Percentiles rank a stretch among this genome's conserved stretches.
These are phyloP conservation scores for Porcisia deanei DNA, from an alignment of 208 protist species.

Conservation along the genomic window DNA sequence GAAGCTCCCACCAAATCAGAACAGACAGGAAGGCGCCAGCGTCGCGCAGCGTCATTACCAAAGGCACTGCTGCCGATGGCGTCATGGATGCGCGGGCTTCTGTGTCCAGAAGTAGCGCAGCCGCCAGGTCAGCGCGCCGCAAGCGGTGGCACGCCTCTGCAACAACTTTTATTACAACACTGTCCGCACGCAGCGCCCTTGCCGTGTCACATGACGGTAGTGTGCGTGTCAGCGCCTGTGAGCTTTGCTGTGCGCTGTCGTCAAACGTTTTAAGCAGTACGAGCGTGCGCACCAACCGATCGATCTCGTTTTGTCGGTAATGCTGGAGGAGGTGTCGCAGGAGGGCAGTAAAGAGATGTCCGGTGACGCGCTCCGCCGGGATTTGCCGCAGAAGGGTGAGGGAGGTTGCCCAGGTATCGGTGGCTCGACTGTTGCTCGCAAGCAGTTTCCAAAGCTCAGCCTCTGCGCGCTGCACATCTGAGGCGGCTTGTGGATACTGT, in stretches of 20 bases:
- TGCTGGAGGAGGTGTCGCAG: conserved; percentile 17
- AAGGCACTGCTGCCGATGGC: conserved; percentile 28
- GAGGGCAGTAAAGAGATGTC: conserved; percentile 21
- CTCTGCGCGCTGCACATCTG: background rate
- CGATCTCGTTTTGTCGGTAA: conserved; percentile 5
- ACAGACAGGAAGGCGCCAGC: conserved; percentile 10
- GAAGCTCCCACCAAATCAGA: conserved; percentile 21
- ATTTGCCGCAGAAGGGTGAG: conserved; percentile 11
- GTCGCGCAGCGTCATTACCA: conserved; percentile 31
- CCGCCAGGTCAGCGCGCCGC: conserved; percentile 10
- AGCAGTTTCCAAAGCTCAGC: background rate
- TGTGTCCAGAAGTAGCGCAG: conserved; percentile 2
- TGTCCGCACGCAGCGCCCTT: conserved; percentile 9
- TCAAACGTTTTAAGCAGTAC: background rate
- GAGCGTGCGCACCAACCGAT: conserved; percentile 3
- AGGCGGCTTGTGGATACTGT: background rate
- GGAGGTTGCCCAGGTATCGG: conserved; percentile 4
- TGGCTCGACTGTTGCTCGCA: background rate
- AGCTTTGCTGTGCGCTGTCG: background rate
- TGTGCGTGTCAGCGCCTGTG: background rate
- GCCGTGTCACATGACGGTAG: conserved; percentile 14
- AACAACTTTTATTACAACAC: conserved; percentile 20
- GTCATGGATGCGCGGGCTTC: conserved; percentile 14
- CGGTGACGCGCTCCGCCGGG: conserved; percentile 11
- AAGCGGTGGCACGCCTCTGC: conserved; percentile 20